These are phyloP conservation scores for Wickerhamiella musiphila DNA, from an alignment of 805 yeast genomes.

Conservation along the genomic window DNA sequence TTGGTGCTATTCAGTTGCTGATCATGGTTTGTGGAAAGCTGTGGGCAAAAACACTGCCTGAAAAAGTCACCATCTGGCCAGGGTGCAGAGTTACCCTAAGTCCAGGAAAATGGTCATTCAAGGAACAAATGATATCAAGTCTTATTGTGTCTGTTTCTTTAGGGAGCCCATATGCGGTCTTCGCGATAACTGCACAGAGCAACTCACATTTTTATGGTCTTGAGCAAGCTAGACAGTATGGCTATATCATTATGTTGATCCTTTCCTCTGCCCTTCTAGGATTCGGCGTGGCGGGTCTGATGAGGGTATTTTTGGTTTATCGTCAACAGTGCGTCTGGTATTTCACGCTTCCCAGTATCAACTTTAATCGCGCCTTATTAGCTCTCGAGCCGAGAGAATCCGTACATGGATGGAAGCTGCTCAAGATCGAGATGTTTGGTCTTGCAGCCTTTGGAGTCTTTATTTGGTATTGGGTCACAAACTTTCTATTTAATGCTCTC, in stretches of 20 bases:
- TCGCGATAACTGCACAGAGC: slow-evolving; percentile 21
- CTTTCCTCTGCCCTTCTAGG: slow-evolving; percentile 47
- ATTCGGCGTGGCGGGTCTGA: slow-evolving; percentile 47
- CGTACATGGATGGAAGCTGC: slow-evolving; percentile 43
- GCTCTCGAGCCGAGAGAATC: slow-evolving; percentile 25
- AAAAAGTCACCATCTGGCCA: slow-evolving; percentile 7
- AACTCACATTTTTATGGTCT: slow-evolving; percentile 16
- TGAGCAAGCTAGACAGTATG: slow-evolving; percentile 20
- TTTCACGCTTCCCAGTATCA: slow-evolving; percentile 29
- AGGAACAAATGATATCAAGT: slow-evolving; percentile 29
- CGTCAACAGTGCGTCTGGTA: slow-evolving; percentile 41
- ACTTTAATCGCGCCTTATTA: slow-evolving; percentile 32
- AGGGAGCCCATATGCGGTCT: slow-evolving; percentile 15
- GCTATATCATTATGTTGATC: slow-evolving; percentile 36
- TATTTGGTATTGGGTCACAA: slow-evolving; percentile 52
- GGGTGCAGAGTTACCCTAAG: slow-evolving; percentile 21
- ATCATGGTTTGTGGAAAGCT: slow-evolving; percentile 41
- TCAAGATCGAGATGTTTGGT: slow-evolving; percentile 34
- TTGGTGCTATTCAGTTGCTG: slow-evolving; percentile 39
- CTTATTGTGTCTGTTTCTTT: slow-evolving; percentile 17
- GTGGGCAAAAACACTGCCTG: slow-evolving; percentile 16
- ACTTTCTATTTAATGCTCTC: slow-evolving; percentile 43
- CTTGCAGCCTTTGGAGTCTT: slow-evolving; percentile 29
- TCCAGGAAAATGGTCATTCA: slow-evolving; percentile 33
- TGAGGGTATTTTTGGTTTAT: slow-evolving; percentile 41